Conservation (phyloP, 495 filamentous ascomycete species). For the Daldinia decipiens region DNA sequence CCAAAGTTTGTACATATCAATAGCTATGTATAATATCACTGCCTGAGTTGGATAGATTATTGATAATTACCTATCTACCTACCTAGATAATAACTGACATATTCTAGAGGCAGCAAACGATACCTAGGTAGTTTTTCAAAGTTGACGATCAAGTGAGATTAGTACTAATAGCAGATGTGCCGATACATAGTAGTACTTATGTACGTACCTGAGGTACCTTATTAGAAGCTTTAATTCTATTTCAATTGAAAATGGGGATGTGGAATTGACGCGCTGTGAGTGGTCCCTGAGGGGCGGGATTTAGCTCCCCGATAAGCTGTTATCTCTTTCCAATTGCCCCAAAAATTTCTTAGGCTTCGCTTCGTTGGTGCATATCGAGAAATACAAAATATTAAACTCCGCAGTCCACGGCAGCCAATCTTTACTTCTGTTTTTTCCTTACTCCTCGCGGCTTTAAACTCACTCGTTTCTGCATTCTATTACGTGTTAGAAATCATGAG, state of each 20-base stretch:
- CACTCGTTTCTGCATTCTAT: slow-evolving; percentile 39
- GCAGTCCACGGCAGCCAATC: slow-evolving; percentile 6
- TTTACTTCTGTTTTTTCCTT: slow-evolving; percentile 28
- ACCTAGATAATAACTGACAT: too few relatives aligned
- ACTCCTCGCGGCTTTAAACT: slow-evolving; percentile 32
- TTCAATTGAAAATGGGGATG: too few relatives aligned
- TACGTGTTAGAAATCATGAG: slow-evolving; percentile 51
- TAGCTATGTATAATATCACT: neutral
- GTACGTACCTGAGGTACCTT: neutral
- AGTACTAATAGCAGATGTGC: too few relatives aligned
- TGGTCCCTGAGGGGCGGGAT: slow-evolving; percentile 28
- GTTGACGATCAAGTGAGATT: neutral
- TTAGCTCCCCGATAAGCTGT: slow-evolving; percentile 35
- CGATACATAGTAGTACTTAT: too few relatives aligned
- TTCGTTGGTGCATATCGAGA: slow-evolving; percentile 9
- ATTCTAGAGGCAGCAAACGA: too few relatives aligned
- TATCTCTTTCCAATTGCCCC: slow-evolving; percentile 41
- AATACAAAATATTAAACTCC: slow-evolving; percentile 18
- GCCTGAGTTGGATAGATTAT: too few relatives aligned
- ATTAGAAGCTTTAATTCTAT: neutral
- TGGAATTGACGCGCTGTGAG: slow-evolving; percentile 22
- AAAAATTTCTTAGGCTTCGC: slow-evolving; percentile 51
- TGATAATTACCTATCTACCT: too few relatives aligned
- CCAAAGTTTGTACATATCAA: neutral
- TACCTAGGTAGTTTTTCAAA: too few relatives aligned